Evolutionary conservation across 2,329 filamentous ascomycete genomes (phyloP), one percentile per base, ranked within the genome.

Genomic region (Aspergillus sergii): DNA sequence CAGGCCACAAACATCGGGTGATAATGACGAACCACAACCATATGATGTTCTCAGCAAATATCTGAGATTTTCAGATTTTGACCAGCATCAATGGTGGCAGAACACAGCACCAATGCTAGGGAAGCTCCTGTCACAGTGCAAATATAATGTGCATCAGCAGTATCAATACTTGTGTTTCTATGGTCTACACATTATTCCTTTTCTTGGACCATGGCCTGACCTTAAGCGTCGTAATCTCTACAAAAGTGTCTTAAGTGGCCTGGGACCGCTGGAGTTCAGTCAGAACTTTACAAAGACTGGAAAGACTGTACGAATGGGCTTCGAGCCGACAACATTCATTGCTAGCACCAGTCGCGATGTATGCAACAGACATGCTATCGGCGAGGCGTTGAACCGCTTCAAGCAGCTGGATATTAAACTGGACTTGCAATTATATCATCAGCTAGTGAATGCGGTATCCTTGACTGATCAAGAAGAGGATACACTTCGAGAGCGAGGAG

Each of bases 41-140:
- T 16, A 14, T 16, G 14, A 8, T 14, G 5, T 16, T 36, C 30
- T 53, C 10, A 53, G 28, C 30, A 53, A 53, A 6, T 32, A 32
- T 23, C 34, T 53, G 19, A 34, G 8, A 21, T 66, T 65, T 30
- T 41, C 54, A 16, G 59, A 55, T 19, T 43, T 63, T 14, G 64
- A 65, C 21, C 64, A 66, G 19, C 54, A 63, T 30, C 56, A 59
- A 28, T 61, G 62, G 26, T 63, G 63, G 64, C 54, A 66, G 54
- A 57, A 51, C 19, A 54, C 51, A 0, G 63, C 53, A 8, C 60
- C 60, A 10, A 65, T 63, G 55, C 58, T 66, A 16, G 58, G 60
- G 12, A 60, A 56, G 19, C 46, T 66, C 36, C 56, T 66, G 2
- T 50, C 51, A n/a, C 23, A 63, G 4, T 58, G 58, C n/a, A 57